Conservation (phyloP, 1,284 basidiomycete species). For the Salmacisia buchloeana region DNA sequence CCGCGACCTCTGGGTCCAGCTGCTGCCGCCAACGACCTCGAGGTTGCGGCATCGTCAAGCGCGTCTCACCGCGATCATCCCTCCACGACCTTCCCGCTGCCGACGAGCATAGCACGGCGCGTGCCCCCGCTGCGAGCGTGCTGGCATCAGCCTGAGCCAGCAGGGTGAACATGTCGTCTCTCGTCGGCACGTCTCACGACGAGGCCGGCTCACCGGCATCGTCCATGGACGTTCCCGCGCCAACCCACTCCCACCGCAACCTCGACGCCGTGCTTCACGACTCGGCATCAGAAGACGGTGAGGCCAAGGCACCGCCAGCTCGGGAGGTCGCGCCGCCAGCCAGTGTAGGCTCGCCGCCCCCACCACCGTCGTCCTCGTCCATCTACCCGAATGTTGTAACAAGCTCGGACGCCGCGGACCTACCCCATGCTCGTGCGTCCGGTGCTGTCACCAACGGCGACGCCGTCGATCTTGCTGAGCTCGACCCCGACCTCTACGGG, state of each 20-base stretch:
- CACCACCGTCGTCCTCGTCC: background rate
- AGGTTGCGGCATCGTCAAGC: no score
- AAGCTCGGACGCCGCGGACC: background rate
- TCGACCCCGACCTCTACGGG: conserved; percentile 50
- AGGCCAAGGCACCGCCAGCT: background rate
- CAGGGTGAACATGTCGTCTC: background rate
- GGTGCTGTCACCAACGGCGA: background rate
- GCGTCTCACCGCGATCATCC: no score
- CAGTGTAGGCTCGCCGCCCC: no score
- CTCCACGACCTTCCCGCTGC: background rate
- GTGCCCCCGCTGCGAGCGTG: no score
- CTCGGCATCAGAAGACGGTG: conserved; percentile 2
- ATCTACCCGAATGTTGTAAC: background rate
- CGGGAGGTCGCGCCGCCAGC: no score
- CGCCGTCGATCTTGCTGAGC: conserved; percentile 22
- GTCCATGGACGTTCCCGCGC: background rate
- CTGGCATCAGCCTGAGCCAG: no score
- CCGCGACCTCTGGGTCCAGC: no score
- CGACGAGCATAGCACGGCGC: no score
- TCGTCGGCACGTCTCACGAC: background rate
- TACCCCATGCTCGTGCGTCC: background rate
- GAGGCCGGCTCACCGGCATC: background rate
- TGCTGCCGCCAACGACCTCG: no score
- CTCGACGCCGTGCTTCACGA: background rate
- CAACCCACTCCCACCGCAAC: background rate